A percentile compares a stretch with the other conserved stretches of the same genome.
phyloP scores from a whole-genome alignment of 805 yeast species.

The Cyberlindnera mycetangii region DNA sequence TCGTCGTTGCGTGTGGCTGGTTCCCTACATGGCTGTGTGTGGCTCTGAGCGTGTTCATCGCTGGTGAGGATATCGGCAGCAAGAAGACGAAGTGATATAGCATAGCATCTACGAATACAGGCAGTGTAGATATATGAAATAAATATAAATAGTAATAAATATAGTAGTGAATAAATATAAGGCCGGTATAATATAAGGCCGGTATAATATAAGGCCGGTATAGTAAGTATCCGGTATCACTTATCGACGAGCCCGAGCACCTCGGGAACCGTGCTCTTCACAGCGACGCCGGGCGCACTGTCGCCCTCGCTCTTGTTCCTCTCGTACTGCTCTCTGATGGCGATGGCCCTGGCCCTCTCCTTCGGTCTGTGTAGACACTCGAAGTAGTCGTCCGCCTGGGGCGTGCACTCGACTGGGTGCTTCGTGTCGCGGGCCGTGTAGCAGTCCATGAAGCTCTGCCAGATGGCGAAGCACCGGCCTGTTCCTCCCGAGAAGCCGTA shows the following conservation, averaged over 20 bases:
- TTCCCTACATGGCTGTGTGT: slow-evolving; percentile 70
- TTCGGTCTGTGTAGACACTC: slow-evolving; percentile 50
- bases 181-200: not conserved
- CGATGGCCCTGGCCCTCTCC: slow-evolving; percentile 32
- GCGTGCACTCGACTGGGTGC: slow-evolving; percentile 36
- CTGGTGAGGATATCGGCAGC: not conserved
- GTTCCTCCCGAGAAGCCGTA: slow-evolving; percentile 41
- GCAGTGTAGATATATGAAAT: too few species aligned
- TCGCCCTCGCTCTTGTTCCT: slow-evolving; percentile 8
- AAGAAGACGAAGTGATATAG: slow-evolving; percentile 9
- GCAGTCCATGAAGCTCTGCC: slow-evolving; percentile 45
- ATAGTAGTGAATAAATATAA: not conserved
- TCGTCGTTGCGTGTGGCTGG: slow-evolving; percentile 72
- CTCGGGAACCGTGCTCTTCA: slow-evolving; percentile 11
- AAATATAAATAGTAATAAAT: not conserved
- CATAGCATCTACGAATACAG: not conserved
- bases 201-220: not conserved
- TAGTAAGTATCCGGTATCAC: not conserved
- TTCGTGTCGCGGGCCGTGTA: slow-evolving; percentile 38
- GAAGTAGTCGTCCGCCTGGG: slow-evolving; percentile 43
- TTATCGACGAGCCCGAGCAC: slow-evolving; percentile 9
- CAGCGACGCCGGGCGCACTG: slow-evolving; percentile 3
- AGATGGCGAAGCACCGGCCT: slow-evolving; percentile 44
- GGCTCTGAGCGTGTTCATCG: slow-evolving; percentile 26
- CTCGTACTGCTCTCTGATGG: slow-evolving; percentile 26